Evolutionary conservation across 768 basidiomycete genomes (phyloP), one percentile per base, ranked within the genome.

Genomic region (Auriscalpium microsporum): DNA sequence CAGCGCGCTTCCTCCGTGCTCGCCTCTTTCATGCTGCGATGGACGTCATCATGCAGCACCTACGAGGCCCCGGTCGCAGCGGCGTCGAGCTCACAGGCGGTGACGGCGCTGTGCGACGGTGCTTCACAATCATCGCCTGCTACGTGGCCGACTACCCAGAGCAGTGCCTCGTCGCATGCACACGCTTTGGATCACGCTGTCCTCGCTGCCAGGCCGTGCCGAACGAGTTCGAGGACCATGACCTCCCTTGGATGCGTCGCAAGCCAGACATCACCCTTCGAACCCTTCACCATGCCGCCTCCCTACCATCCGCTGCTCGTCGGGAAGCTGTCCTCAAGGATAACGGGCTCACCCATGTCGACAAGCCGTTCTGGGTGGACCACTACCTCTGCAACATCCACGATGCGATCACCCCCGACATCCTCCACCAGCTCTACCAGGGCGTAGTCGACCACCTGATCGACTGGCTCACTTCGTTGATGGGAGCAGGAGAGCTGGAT

Each of bases 141-240:
- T 63, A 61, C 36, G 50, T 58, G 14, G 63, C 55, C 4, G 64
- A 67, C 45, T 53, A 64, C 40, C 64, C 65, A 11, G 65, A 65
- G 49, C 64, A 67, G 38, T 61, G 57, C 28, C 58, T 64, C 1
- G 56, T 64, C 16, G 56, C 63, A 0, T 38, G 36, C 53, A 49
- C 48, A 16, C 35, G 34, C 6, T 36, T 47, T 5, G 21, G 34
- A 2, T 5, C 36, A 0, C 16, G 11, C 2, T 57, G 61, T 50
- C 58, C 53, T 8, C 52, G 38, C 11, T 57, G 59, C 28, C 5
- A 11, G 1, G 45, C 19, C 10, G 33, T 13, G 4, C 19, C 23
- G 3, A 42, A 53, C 21, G 35, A 44, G 33, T 33, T 45, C 14
- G 56, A 48, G 10, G 13, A 34, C 0, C 28, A 50, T 6, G 21